phyloP scores from a whole-genome alignment of 2,329 filamentous ascomycete species.

The Xenoacremonium recifei region DNA sequence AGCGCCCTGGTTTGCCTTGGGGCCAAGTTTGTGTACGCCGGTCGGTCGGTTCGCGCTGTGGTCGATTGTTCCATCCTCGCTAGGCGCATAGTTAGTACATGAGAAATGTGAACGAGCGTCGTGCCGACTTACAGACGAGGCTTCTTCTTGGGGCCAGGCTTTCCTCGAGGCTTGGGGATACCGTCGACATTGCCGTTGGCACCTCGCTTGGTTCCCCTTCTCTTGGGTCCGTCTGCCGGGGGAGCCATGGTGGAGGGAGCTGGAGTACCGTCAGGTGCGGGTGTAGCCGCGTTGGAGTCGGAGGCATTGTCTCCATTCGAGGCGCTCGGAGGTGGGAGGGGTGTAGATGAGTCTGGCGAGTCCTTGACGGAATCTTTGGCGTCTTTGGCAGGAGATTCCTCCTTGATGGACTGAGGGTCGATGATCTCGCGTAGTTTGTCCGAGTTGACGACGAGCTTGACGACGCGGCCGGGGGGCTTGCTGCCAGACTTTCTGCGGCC shows the following conservation, averaged over 20 bases:
- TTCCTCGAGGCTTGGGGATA: constrained; percentile 70
- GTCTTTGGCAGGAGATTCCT: constrained; percentile 43
- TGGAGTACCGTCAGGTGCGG: constrained; percentile 55
- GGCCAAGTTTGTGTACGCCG: constrained; percentile 78
- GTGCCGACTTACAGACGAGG: constrained; percentile 73
- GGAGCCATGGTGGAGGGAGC: constrained; percentile 58
- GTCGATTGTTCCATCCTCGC: constrained; percentile 64
- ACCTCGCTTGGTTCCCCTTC: constrained; percentile 71
- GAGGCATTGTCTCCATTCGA: constrained; percentile 56
- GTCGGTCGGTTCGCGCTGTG: constrained; percentile 50
- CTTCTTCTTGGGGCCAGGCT: constrained; percentile 97
- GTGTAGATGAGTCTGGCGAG: constrained; percentile 44
- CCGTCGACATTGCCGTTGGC: constrained; percentile 63
- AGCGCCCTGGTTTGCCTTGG: constrained; percentile 93
- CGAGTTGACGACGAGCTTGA: constrained; percentile 54
- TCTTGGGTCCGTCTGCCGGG: constrained; percentile 63
- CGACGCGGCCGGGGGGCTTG: constrained; percentile 36
- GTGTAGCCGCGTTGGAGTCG: constrained; percentile 60
- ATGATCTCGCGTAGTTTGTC: constrained; percentile 50
- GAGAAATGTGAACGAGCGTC: constrained; percentile 27
- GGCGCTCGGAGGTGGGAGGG: constrained; percentile 35
- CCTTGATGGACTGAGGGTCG: constrained; percentile 41
- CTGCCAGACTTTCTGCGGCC: constrained; percentile 37
- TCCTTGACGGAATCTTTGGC: constrained; percentile 39
- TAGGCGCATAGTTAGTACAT: no score